Evolutionary conservation across 371 early-diverging fungal genomes (phyloP), one percentile per base, ranked within the genome.

Genomic region (Batkoa obscura): DNA sequence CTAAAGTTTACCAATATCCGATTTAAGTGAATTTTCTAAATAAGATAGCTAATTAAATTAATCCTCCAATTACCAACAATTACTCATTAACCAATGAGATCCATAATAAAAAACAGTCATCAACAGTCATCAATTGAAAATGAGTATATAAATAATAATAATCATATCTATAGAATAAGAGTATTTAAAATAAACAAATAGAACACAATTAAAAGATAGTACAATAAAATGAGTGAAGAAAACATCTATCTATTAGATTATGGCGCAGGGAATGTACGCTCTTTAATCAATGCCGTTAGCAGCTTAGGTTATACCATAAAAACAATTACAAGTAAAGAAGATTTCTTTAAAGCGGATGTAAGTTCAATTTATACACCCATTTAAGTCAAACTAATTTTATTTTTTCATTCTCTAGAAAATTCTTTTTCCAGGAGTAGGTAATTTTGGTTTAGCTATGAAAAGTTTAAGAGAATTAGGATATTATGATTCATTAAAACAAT

Each of bases 401-500:
- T 23, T 42, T 33, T 36, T 57, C 4, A 46, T 37, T 13, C 10
- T 42, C 43, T 62, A 92, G 89, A 88, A 88, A 85, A 75, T 96
- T 53, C 84, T 97, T 58, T 97, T 97, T 65, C 98, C 98, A 4
- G 98, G 98, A 47, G 98, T 97, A 1, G 98, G 98, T 17, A 90
- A 91, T 0, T 97, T 92, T 63, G 96, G 94, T 8, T 75, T 80
- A 58, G 93, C 92, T 13, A 88, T 94, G 83, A 68, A 76, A 31
- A 76, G 82, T 1, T 68, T 97, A 51, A 66, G 72, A n/a, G 52
- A 66, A 51, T 81, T 80, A 56, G 85, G 90, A 2, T 88, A 81
- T 48, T 76, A 72, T 33, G 81, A 85, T 58, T 86, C 92, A 12
- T 73, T 97, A 49, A 73, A 76, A 58, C 71, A 76, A 45, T 97